Percentiles rank a stretch among this genome's conserved stretches.
These are phyloP conservation scores for Phytophthora nicotianae DNA, from an alignment of 352 stramenopile species.

Conservation along the genomic window DNA sequence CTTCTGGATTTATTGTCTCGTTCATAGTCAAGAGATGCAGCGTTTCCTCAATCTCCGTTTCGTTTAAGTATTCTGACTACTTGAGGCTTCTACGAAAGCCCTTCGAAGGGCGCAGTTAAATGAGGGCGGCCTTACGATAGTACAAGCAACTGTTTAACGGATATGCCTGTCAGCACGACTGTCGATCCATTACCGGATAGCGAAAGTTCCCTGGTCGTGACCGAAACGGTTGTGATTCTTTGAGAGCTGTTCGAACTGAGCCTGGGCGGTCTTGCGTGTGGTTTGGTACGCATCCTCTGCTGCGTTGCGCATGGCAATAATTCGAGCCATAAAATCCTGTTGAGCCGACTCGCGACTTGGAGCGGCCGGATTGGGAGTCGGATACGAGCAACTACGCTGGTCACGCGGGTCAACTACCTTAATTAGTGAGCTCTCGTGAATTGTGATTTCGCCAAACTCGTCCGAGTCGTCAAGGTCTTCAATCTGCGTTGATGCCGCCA, in stretches of 20 bases:
- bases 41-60: constrained; percentile 30
- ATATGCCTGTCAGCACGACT: constrained; percentile 16
- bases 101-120: not conserved
- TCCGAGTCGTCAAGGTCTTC: constrained; percentile 12
- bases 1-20: not conserved
- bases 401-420: constrained; percentile 14
- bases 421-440: constrained; percentile 14
- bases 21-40: constrained; percentile 17
- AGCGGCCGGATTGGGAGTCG: not conserved
- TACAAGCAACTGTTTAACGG: constrained; percentile 16
- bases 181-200: constrained; percentile 7
- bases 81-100: constrained; percentile 17
- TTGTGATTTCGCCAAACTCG: constrained; percentile 22
- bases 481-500: constrained; percentile 3
- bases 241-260: constrained; percentile 22
- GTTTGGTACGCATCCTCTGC: constrained; percentile 63
- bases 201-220: constrained; percentile 3
- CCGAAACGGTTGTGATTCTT: constrained; percentile 20
- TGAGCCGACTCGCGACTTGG: constrained; percentile 7
- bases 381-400: constrained; percentile 23
- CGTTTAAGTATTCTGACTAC: constrained; percentile 7
- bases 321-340: constrained; percentile 45
- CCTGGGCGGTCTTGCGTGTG: constrained; percentile 24
- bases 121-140: constrained; percentile 1
- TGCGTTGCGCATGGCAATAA: constrained; percentile 59